Conservation (phyloP, 495 filamentous ascomycete genomes). For the Jackrogersella minutella region DNA sequence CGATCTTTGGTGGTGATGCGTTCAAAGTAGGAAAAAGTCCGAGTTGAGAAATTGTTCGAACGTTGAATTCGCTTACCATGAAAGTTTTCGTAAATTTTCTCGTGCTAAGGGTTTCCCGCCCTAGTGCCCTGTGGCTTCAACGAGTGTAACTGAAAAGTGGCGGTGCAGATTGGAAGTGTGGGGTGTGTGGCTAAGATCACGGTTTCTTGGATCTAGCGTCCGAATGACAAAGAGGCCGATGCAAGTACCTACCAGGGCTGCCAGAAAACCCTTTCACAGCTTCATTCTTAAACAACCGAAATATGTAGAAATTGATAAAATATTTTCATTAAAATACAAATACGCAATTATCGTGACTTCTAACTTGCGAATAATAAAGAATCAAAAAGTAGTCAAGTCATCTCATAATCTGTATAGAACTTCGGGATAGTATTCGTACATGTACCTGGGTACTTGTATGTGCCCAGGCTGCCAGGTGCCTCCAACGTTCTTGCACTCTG, state of each 20-base stretch:
- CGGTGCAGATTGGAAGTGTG: not conserved
- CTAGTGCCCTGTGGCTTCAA: constrained; percentile 37
- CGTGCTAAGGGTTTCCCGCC: constrained; percentile 49
- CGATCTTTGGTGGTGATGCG: constrained; percentile 37
- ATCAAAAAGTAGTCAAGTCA: not conserved
- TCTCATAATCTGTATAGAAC: not conserved
- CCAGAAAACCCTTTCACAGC: not conserved
- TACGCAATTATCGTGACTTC: not conserved
- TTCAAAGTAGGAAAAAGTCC: constrained; percentile 37
- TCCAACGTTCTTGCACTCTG: too few relatives aligned
- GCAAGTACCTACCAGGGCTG: too few relatives aligned
- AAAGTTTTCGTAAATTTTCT: constrained; percentile 42
- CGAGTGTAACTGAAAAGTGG: not conserved
- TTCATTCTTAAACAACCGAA: not conserved
- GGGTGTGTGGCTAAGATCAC: not conserved
- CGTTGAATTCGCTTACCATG: constrained; percentile 43
- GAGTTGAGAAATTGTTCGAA: constrained; percentile 23
- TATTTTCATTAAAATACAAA: not conserved
- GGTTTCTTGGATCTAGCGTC: not conserved
- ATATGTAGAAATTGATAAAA: not conserved
- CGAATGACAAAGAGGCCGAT: not conserved
- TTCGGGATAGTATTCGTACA: not conserved
- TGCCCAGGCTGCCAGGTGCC: too few relatives aligned
- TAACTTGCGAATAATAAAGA: not conserved
- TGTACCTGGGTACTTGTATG: not conserved